Conservation (phyloP, 768 basidiomycete species). For the Sporobolomyces roseus region DNA sequence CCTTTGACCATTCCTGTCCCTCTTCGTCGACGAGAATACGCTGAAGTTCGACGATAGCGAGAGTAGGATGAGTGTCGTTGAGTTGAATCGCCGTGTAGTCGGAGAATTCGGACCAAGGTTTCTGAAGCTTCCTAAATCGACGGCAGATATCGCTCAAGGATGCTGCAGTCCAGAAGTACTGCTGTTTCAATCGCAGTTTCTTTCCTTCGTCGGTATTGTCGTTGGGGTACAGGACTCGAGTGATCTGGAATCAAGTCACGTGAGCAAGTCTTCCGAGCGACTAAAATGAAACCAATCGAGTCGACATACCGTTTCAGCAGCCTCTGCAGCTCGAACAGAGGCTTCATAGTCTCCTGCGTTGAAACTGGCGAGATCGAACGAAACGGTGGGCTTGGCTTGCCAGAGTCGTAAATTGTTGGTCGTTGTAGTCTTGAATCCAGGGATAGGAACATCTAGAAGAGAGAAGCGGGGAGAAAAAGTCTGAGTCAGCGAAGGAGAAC, state of each 20-base stretch:
- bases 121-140: conserved; percentile 74
- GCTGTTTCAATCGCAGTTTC: conserved; percentile 76
- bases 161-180: conserved; percentile 63
- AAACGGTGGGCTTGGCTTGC: conserved; percentile 71
- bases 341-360: conserved; percentile 93
- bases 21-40: conserved; percentile 83
- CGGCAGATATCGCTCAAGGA: conserved; percentile 80
- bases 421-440: conserved; percentile 69
- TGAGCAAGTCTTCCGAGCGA: no score
- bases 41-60: conserved; percentile 93
- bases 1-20: conserved; percentile 71
- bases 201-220: conserved; percentile 57
- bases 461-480: no score
- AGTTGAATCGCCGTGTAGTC: conserved; percentile 63
- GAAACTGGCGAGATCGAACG: conserved; percentile 91
- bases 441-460: conserved; percentile 74
- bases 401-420: conserved; percentile 67
- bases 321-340: conserved; percentile 80
- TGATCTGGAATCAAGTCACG: no score
- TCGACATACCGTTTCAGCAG: conserved; percentile 82
- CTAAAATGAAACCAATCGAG: no score
- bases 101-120: conserved; percentile 72
- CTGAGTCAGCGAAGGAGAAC: no score
- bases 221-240: conserved; percentile 87
- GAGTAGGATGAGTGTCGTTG: conserved; percentile 59